Conservation (phyloP, 2,329 filamentous ascomycete genomes). For the Nemania sp. region DNA sequence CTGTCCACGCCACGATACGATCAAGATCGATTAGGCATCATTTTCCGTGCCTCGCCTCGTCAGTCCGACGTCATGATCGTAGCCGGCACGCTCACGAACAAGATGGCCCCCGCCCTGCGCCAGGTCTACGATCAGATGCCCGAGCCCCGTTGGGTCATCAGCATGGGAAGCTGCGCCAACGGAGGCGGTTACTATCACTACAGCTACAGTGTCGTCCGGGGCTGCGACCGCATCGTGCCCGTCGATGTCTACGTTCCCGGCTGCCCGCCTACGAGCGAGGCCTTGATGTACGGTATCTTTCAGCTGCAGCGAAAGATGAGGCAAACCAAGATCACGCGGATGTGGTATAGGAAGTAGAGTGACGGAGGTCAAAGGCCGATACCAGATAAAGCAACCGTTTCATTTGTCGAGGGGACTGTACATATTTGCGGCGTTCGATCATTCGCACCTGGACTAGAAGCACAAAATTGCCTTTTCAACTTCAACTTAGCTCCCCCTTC, state of each 20-base stretch:
- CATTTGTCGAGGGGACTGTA: constrained; percentile 34
- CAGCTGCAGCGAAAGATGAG: constrained; percentile 79
- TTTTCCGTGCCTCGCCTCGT: constrained; percentile 85
- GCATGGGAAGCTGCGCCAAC: constrained; percentile 85
- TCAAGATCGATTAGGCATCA: constrained; percentile 85
- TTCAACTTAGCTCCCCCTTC: neutral
- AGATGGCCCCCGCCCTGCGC: constrained; percentile 89
- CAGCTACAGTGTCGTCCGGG: constrained; percentile 76
- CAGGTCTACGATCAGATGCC: constrained; percentile 97
- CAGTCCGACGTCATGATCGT: constrained; percentile 95
- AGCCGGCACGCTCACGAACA: constrained; percentile 90
- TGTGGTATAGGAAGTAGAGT: constrained; percentile 62
- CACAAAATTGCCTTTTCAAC: constrained; percentile 19
- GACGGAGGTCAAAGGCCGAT: constrained; percentile 1
- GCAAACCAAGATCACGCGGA: constrained; percentile 57
- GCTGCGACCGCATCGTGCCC: constrained; percentile 76
- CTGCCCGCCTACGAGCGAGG: constrained; percentile 66
- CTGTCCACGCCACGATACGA: constrained; percentile 87
- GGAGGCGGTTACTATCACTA: constrained; percentile 88
- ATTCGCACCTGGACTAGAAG: constrained; percentile 28
- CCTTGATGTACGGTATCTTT: constrained; percentile 73
- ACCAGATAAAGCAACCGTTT: constrained; percentile 23
- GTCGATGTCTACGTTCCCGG: constrained; percentile 82
- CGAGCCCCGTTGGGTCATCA: constrained; percentile 82
- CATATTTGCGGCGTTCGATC: constrained; percentile 29